A percentile compares a stretch with the other conserved stretches of the same genome.
phyloP scores from a whole-genome alignment of 106 monocot genomes.

The Platanthera zijinensis region DNA sequence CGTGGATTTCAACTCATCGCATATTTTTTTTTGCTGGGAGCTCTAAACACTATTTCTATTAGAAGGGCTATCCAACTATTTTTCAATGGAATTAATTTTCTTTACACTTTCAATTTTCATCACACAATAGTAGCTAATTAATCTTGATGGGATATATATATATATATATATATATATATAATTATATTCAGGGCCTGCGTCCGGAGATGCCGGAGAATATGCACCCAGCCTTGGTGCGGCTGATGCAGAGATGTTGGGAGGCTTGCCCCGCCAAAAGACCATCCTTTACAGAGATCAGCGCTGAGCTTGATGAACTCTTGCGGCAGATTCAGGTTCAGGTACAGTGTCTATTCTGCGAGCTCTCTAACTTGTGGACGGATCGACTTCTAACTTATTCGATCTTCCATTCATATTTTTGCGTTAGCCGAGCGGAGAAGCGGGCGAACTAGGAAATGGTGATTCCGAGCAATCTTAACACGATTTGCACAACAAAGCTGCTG shows the following conservation, averaged over 20 bases:
- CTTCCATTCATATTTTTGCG: background rate
- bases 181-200: constrained; percentile 46
- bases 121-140: too few relatives aligned
- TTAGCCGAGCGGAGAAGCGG: constrained; percentile 4
- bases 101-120: too few relatives aligned
- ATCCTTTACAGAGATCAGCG: constrained; percentile 54
- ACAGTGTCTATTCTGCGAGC: background rate
- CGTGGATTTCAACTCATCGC: too few relatives aligned
- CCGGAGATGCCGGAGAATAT: constrained; percentile 49
- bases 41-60: too few relatives aligned
- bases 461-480: background rate
- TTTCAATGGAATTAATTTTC: too few relatives aligned
- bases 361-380: background rate
- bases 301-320: constrained; percentile 69
- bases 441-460: background rate
- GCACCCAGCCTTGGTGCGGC: constrained; percentile 53
- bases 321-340: constrained; percentile 4
- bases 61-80: too few relatives aligned
- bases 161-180: background rate
- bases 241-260: constrained; percentile 93
- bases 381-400: background rate
- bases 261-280: constrained; percentile 52
- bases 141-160: too few relatives aligned
- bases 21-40: too few relatives aligned
- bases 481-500: constrained; percentile 1